These are phyloP conservation scores for Candida cerambycidarum DNA, from an alignment of 805 yeast species.

Conservation along the genomic window DNA sequence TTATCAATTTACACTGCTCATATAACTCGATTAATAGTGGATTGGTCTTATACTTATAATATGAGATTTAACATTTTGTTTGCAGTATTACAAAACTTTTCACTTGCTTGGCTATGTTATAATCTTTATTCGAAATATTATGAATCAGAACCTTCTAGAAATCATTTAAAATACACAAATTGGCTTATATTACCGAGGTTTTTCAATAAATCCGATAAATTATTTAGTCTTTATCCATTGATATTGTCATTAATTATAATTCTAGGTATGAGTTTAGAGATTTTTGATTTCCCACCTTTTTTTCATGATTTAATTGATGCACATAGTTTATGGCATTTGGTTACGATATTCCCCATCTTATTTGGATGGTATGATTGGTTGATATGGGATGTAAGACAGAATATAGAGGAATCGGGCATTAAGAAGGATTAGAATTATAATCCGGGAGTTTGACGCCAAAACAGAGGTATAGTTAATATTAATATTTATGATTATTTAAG, in stretches of 20 bases:
- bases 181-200: slow-evolving; percentile 29
- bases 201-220: slow-evolving; percentile 34
- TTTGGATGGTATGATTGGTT: slow-evolving; percentile 47
- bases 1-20: slow-evolving; percentile 59
- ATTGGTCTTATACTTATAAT: slow-evolving; percentile 92
- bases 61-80: slow-evolving; percentile 84
- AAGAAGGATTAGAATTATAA: neutral
- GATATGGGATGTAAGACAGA: slow-evolving; percentile 41
- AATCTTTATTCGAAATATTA: slow-evolving; percentile 33
- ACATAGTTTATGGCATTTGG: slow-evolving; percentile 91
- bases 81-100: slow-evolving; percentile 71
- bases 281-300: slow-evolving; percentile 84
- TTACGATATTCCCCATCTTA: slow-evolving; percentile 59
- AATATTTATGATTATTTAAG: too few species aligned
- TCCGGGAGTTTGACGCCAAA: too few species aligned
- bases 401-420: slow-evolving; percentile 18
- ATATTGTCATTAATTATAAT: slow-evolving; percentile 44
- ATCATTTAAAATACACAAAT: slow-evolving; percentile 27
- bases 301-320: slow-evolving; percentile 72
- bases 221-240: slow-evolving; percentile 41
- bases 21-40: slow-evolving; percentile 58
- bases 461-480: neutral
- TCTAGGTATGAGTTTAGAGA: slow-evolving; percentile 83
- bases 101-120: slow-evolving; percentile 31
- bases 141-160: slow-evolving; percentile 4